phyloP scores from a whole-genome alignment of 2,329 filamentous ascomycete genomes.

The Apiospora sp. region DNA sequence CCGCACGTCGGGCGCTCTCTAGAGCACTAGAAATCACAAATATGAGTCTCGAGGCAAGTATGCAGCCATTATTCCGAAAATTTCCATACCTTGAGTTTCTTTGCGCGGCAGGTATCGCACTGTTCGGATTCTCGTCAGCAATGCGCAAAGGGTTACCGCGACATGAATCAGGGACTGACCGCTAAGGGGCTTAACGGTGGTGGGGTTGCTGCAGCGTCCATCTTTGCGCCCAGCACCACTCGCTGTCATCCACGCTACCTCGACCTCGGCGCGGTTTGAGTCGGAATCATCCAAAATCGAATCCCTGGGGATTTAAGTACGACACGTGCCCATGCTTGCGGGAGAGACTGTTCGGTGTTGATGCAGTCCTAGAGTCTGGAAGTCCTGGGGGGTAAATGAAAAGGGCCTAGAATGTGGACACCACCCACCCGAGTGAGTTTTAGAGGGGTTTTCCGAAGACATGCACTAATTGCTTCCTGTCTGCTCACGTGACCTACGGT shows the following conservation, averaged over 20 bases:
- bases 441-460: constrained; percentile 3
- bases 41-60: not conserved
- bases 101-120: constrained; percentile 35
- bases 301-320: not conserved
- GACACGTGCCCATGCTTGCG: not conserved
- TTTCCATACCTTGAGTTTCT: constrained; percentile 36
- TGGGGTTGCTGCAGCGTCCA: constrained; percentile 17
- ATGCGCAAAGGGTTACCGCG: not conserved
- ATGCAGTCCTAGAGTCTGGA: not conserved
- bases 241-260: not conserved
- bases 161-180: not conserved
- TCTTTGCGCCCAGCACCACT: not conserved
- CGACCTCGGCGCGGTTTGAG: not conserved
- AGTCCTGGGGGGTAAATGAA: not conserved
- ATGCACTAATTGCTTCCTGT: not conserved
- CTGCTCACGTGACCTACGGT: constrained; percentile 1
- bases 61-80: too few relatives aligned
- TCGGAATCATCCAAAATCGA: not conserved
- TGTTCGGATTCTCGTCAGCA: not conserved
- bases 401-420: not conserved
- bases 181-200: constrained; percentile 12
- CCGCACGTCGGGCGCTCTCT: constrained; percentile 37
- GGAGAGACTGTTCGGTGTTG: not conserved
- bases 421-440: not conserved
- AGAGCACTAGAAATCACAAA: constrained; percentile 33